Base-by-base conservation (phyloP, 2,329 filamentous ascomycete species). In the Madurella mycetomatis region DNA sequence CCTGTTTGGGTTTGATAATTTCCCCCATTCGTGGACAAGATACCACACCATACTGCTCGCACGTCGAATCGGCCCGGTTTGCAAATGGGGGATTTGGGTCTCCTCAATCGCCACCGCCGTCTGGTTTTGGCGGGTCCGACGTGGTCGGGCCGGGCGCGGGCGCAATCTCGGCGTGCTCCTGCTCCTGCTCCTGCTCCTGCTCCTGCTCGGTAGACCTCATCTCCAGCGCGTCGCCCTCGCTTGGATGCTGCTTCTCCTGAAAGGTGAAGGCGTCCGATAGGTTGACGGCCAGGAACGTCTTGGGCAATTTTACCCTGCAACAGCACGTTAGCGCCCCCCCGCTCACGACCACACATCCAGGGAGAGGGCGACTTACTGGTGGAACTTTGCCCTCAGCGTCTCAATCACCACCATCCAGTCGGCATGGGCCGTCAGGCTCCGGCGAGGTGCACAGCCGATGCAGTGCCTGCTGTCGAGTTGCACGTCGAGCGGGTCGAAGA, bases 371-470 rank as follows among this genome's bases (percentile, higher is more conserved):
- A 78, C 87, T 75, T 79, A 92, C 88, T 91, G 91, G 67, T 96
- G 89, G 67, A 99, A 97, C 66, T 96, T 97, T 47, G 89, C 92
- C 61, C 92, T 84, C 60, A 99, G 76, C 1, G 92, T 97, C 73
- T 96, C 92, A 62, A 99, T 89, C n/a, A 99, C 89, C 65, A 92
- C 84, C 72, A 95, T 92, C 92, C 94, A 99, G 70, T 99, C 90
- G 39, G 85, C 85, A 72, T 99, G 95, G 2, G 89, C 83, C 2
- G 92, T 97, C 65, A 99, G 75, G 67, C 90, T 95, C 58, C 94
- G 81, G 59, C 92, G 80, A n/a, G 90, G 91, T 7, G 92, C 90
- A 68, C 89, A 95, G 41, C 92, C 92, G 65, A 99, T 99, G 70
- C 91, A 95, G 70, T 99, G 94, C 65, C 94, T 90, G 64, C 89